phyloP scores from a whole-genome alignment of 2,329 filamentous ascomycete species.

The Xylariaceae sp. region DNA sequence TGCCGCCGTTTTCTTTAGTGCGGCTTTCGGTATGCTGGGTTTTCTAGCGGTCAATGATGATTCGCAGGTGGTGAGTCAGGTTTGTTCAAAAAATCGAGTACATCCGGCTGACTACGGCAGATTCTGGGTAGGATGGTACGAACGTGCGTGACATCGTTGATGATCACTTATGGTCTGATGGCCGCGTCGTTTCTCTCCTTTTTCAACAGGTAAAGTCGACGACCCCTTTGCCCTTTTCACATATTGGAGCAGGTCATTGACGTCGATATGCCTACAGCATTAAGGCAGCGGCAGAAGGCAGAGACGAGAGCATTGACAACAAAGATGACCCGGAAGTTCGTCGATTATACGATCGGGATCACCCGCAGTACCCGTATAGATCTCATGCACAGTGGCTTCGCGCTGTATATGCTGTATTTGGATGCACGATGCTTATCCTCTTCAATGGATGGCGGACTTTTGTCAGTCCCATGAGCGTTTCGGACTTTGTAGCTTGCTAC shows the following conservation, averaged over 20 bases:
- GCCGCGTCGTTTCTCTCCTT: constrained; percentile 2
- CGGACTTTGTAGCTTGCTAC: constrained; percentile 4
- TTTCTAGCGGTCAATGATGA: constrained; percentile 1
- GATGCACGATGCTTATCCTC: constrained; percentile 2
- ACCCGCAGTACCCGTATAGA: constrained; percentile 2
- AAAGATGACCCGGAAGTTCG: constrained; percentile 3
- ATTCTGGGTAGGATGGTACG: constrained; percentile 3
- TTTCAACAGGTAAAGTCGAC: constrained; percentile 3
- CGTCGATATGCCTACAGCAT: not conserved
- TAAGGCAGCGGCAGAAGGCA: constrained; percentile 3
- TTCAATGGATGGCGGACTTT: constrained; percentile 4
- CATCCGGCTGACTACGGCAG: not conserved
- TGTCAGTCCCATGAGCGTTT: constrained; percentile 2
- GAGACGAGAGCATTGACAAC: constrained; percentile 3
- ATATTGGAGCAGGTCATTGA: no score
- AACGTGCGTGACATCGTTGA: constrained; percentile 1
- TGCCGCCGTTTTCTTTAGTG: constrained; percentile 1
- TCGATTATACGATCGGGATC: not conserved
- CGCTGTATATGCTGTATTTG: constrained; percentile 1
- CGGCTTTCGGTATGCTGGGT: constrained; percentile 2
- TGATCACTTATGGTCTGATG: constrained; percentile 5
- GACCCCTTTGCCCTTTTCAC: no score
- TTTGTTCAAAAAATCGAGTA: not conserved
- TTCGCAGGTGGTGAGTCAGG: constrained; percentile 2
- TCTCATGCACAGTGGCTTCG: constrained; percentile 2